phyloP scores from a whole-genome alignment of 306 rosid genomes.

The Potentilla sterilis region DNA sequence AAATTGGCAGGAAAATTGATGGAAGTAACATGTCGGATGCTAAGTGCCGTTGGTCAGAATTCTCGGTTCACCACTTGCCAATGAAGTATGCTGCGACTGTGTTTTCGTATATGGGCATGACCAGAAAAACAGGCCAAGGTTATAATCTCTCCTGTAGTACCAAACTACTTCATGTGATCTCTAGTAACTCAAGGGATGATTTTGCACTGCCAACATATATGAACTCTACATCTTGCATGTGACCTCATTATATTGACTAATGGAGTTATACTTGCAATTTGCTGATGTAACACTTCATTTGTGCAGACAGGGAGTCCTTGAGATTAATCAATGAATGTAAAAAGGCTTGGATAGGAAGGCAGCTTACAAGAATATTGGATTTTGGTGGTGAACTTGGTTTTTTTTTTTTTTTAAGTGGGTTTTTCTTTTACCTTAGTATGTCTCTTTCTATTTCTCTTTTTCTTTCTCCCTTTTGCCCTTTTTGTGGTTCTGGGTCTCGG shows the following conservation, averaged over 20 bases:
- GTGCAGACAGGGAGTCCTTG: constrained; percentile 56
- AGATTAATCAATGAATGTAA: constrained; percentile 38
- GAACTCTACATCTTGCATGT: background rate
- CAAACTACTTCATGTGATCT: background rate
- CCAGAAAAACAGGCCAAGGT: constrained; percentile 30
- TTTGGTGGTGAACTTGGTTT: constrained; percentile 35
- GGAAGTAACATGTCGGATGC: constrained; percentile 79
- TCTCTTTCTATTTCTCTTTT: background rate
- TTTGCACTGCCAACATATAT: background rate
- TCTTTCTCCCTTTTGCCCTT: constrained; percentile 22
- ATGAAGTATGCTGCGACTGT: constrained; percentile 31
- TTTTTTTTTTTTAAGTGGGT: constrained; percentile 16
- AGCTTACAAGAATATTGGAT: constrained; percentile 31
- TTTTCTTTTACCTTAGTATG: background rate
- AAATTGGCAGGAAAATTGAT: constrained; percentile 73
- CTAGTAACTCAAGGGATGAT: background rate
- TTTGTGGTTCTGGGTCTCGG: constrained; percentile 40
- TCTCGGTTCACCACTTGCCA: constrained; percentile 72
- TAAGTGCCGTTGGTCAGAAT: constrained; percentile 69
- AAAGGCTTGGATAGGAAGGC: constrained; percentile 43
- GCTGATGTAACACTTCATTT: constrained; percentile 5
- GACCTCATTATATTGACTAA: background rate
- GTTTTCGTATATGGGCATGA: constrained; percentile 21
- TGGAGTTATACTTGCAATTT: background rate
- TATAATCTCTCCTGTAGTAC: constrained; percentile 15